phyloP scores from a whole-genome alignment of 345 rosid genomes.

The Nasturtium officinale region DNA sequence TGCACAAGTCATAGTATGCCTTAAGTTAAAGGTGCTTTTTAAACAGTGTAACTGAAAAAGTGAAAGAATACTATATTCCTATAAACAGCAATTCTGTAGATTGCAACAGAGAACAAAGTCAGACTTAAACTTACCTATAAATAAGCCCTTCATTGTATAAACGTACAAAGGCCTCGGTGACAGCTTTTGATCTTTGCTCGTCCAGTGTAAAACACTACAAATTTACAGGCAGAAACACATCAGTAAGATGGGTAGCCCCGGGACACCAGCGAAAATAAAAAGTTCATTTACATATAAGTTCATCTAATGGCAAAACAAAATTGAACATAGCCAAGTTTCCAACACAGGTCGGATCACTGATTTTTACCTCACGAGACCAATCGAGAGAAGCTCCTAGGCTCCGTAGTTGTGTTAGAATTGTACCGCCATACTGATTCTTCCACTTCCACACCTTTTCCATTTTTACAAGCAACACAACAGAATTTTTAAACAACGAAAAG shows the following conservation, averaged over 20 bases:
- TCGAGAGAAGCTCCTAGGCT: slow-evolving; percentile 94
- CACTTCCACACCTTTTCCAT: slow-evolving; percentile 85
- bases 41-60: slow-evolving; percentile 7
- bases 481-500: slow-evolving; percentile 6
- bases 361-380: slow-evolving; percentile 95
- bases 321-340: neutral
- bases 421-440: slow-evolving; percentile 78
- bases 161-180: slow-evolving; percentile 79
- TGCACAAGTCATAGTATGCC: slow-evolving; percentile 42
- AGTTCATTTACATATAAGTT: neutral
- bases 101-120: slow-evolving; percentile 5
- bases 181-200: slow-evolving; percentile 86
- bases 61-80: slow-evolving; percentile 5
- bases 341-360: neutral
- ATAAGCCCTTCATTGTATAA: slow-evolving; percentile 77
- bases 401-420: slow-evolving; percentile 69
- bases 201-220: slow-evolving; percentile 94
- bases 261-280: neutral
- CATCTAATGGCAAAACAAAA: neutral
- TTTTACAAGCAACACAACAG: slow-evolving; percentile 21
- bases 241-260: slow-evolving; percentile 11
- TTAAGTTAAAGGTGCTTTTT: slow-evolving; percentile 6
- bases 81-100: neutral
- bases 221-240: slow-evolving; percentile 26
- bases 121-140: slow-evolving; percentile 60